Evolutionary conservation across 2,329 filamentous ascomycete genomes (phyloP).

Genomic region (Nigrospora osmanthi): DNA sequence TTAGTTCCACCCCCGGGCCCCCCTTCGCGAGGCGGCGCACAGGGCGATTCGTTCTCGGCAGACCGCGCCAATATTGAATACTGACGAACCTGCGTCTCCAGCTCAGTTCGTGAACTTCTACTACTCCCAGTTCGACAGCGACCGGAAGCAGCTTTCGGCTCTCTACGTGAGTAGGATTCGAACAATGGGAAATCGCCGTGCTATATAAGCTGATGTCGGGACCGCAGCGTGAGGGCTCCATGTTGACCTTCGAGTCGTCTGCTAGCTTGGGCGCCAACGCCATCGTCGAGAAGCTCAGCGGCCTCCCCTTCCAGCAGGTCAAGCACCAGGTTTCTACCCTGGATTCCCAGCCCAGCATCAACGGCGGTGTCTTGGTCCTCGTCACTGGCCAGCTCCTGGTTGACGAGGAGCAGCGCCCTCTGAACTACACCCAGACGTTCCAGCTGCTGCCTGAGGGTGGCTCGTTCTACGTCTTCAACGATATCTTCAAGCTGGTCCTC

Average conservation of each 20-base stretch:
- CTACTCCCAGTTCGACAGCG: conserved; percentile 77
- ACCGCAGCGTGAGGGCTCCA: conserved; percentile 67
- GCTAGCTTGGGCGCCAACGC: conserved; percentile 53
- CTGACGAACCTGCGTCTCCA: conserved; percentile 26
- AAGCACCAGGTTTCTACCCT: conserved; percentile 69
- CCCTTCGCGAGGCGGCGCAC: background rate
- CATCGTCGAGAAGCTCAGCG: conserved; percentile 72
- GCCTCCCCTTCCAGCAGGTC: conserved; percentile 45
- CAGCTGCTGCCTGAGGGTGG: conserved; percentile 66
- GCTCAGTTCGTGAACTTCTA: conserved; percentile 87
- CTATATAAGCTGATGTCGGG: background rate
- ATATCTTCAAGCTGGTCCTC: conserved; percentile 88
- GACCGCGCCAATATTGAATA: conserved; percentile 1
- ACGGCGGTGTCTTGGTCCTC: conserved; percentile 72
- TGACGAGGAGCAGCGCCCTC: conserved; percentile 76
- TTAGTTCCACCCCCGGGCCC: conserved; percentile 21
- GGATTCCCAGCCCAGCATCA: conserved; percentile 72
- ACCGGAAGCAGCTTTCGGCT: conserved; percentile 54
- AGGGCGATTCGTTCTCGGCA: background rate
- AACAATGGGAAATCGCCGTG: background rate
- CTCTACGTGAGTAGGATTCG: conserved; percentile 68
- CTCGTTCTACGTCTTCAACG: conserved; percentile 85
- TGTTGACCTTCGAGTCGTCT: conserved; percentile 83
- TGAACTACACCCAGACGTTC: conserved; percentile 89
- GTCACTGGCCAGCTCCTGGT: conserved; percentile 84